Evolutionary conservation across 1,284 basidiomycete genomes (phyloP).

Genomic region (Sporisorium scitamineum): DNA sequence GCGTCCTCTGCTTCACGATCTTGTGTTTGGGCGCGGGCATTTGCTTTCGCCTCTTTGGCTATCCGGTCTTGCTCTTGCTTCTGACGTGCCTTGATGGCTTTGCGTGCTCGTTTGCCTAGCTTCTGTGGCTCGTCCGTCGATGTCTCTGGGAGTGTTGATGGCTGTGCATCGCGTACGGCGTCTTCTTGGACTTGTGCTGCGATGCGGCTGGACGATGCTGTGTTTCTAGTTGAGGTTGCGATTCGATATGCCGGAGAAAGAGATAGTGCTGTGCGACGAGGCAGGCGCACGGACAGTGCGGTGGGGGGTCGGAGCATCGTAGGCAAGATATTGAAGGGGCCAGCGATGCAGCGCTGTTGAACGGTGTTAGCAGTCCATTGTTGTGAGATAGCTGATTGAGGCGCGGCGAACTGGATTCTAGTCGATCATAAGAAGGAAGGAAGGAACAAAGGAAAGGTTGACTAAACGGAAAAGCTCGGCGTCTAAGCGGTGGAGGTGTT

Average conservation of each 20-base stretch:
- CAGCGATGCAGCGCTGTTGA: neutral
- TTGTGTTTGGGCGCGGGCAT: constrained; percentile 7
- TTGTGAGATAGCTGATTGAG: neutral
- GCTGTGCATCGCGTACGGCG: neutral
- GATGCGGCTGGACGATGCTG: constrained; percentile 24
- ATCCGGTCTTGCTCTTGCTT: constrained; percentile 18
- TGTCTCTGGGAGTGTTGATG: neutral
- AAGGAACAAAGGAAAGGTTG: neutral
- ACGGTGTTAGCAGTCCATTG: neutral
- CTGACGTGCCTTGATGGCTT: constrained; percentile 23
- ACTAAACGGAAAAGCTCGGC: neutral
- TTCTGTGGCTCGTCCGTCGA: constrained; percentile 16
- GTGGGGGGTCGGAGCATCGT: neutral
- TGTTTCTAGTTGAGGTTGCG: constrained; percentile 1
- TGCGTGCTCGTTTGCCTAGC: constrained; percentile 39
- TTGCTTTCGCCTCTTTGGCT: constrained; percentile 16
- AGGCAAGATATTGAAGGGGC: neutral
- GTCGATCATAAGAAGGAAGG: neutral
- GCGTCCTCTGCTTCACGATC: neutral
- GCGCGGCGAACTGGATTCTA: too few relatives aligned
- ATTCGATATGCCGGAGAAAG: neutral
- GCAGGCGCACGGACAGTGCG: neutral
- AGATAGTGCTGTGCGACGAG: neutral
- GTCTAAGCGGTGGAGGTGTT: constrained; percentile 1
- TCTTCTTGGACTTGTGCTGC: constrained; percentile 25